Evolutionary conservation across 257 asterid genomes (phyloP).

Genomic region (Craterostigma plantagineum): DNA sequence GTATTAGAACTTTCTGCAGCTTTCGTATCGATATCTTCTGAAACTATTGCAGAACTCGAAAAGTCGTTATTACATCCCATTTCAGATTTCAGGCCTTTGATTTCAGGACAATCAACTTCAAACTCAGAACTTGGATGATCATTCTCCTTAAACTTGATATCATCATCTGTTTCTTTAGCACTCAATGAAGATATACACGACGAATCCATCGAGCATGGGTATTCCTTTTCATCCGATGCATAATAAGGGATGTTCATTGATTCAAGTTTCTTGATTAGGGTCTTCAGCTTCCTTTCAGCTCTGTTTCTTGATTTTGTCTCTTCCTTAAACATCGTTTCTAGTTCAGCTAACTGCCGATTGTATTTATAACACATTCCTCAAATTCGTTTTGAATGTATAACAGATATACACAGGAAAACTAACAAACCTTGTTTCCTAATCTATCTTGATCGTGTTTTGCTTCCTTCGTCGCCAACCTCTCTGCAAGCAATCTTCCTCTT

Average conservation of each 20-base stretch:
- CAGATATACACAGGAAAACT: not conserved
- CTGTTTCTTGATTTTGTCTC: slow-evolving; percentile 56
- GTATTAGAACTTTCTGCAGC: not conserved
- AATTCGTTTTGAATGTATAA: no score
- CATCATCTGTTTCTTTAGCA: slow-evolving; percentile 7
- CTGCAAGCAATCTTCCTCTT: slow-evolving; percentile 76
- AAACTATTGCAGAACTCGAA: not conserved
- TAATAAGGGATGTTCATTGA: slow-evolving; percentile 19
- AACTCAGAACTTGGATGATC: not conserved
- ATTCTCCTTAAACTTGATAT: slow-evolving; percentile 9
- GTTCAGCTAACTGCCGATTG: slow-evolving; percentile 26
- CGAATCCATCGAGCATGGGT: no score
- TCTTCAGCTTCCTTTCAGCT: slow-evolving; percentile 50
- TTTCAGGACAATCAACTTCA: not conserved
- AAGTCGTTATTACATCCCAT: slow-evolving; percentile 3
- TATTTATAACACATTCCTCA: no score
- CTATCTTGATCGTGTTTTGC: slow-evolving; percentile 35
- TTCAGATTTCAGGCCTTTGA: slow-evolving; percentile 1
- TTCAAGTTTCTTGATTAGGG: slow-evolving; percentile 31
- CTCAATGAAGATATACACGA: no score
- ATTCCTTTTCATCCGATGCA: slow-evolving; percentile 15
- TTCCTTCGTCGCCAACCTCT: slow-evolving; percentile 48
- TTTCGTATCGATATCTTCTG: no score
- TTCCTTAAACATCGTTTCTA: slow-evolving; percentile 37
- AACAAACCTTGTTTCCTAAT: slow-evolving; percentile 35